phyloP scores from a whole-genome alignment of 2,329 filamentous ascomycete species.

The Alternaria gansuensis region DNA sequence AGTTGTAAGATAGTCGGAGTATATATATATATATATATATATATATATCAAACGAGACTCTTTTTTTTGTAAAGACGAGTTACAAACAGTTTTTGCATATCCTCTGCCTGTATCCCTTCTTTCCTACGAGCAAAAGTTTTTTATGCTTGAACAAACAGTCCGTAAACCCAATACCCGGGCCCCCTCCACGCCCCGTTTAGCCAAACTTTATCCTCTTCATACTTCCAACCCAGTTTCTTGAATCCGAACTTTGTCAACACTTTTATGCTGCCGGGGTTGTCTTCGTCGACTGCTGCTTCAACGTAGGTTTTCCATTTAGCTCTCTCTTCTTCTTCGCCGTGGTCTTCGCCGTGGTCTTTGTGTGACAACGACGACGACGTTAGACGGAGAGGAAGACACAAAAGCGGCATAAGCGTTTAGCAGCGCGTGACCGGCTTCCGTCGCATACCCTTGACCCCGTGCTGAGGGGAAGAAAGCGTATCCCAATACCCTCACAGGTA shows the following conservation, averaged over 20 bases:
- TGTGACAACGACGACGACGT: neutral
- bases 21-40: neutral
- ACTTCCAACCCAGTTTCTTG: constrained; percentile 34
- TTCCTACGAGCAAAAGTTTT: too few species aligned
- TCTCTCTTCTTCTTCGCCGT: constrained; percentile 3
- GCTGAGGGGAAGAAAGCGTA: constrained; percentile 34
- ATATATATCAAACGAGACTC: neutral
- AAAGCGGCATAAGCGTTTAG: constrained; percentile 26
- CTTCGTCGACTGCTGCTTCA: constrained; percentile 35
- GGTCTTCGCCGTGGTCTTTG: neutral
- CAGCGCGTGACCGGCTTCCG: constrained; percentile 34
- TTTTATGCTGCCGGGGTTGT: constrained; percentile 32
- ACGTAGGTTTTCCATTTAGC: constrained; percentile 28
- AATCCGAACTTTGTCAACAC: constrained; percentile 43
- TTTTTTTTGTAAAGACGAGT: neutral
- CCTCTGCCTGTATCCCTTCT: neutral
- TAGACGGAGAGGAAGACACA: neutral
- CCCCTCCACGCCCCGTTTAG: constrained; percentile 39
- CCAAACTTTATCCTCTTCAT: constrained; percentile 31
- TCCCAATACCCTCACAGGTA: constrained; percentile 27
- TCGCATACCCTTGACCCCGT: constrained; percentile 43
- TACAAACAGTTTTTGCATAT: neutral
- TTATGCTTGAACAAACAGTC: constrained; percentile 26
- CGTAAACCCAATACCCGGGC: constrained; percentile 35
- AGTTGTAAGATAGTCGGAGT: constrained; percentile 50